Evolutionary conservation across 208 protist species (phyloP).

Genomic region (Crithidia bombi): DNA sequence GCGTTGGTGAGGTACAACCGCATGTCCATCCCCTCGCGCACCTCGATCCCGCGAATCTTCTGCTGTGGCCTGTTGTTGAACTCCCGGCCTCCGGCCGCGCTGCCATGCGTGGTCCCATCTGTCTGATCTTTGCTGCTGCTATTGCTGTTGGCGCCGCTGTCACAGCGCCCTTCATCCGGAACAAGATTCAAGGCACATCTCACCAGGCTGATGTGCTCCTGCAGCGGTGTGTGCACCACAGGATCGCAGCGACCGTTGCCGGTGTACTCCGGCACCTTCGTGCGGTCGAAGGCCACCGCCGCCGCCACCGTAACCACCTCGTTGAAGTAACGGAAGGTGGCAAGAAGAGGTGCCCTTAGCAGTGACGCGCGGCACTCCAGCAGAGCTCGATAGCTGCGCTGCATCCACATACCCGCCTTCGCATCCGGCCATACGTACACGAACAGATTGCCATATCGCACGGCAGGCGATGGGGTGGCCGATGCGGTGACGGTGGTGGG

Average conservation of each 20-base stretch:
- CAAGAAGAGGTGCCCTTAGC: slow-evolving; percentile 55
- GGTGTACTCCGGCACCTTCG: slow-evolving; percentile 32
- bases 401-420: slow-evolving; percentile 58
- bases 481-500: neutral
- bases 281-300: slow-evolving; percentile 43
- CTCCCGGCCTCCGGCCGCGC: neutral
- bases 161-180: neutral
- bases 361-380: slow-evolving; percentile 33
- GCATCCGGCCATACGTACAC: slow-evolving; percentile 51
- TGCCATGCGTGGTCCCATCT: too few species aligned
- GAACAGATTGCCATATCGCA: slow-evolving; percentile 62
- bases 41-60: slow-evolving; percentile 45
- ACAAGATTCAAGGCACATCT: slow-evolving; percentile 52
- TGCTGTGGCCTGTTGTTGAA: neutral
- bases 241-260: slow-evolving; percentile 39
- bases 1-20: slow-evolving; percentile 55
- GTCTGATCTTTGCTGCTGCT: too few species aligned
- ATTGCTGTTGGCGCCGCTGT: slow-evolving; percentile 2
- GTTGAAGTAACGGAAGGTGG: slow-evolving; percentile 58
- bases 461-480: slow-evolving; percentile 6
- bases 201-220: slow-evolving; percentile 50
- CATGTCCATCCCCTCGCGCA: slow-evolving; percentile 57
- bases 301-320: slow-evolving; percentile 58
- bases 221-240: slow-evolving; percentile 45
- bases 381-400: slow-evolving; percentile 51